Percentiles rank a stretch among this genome's conserved stretches.
Conservation (phyloP, 176 grass and related monocot genomes). For the Miscanthus lutarioriparius region DNA sequence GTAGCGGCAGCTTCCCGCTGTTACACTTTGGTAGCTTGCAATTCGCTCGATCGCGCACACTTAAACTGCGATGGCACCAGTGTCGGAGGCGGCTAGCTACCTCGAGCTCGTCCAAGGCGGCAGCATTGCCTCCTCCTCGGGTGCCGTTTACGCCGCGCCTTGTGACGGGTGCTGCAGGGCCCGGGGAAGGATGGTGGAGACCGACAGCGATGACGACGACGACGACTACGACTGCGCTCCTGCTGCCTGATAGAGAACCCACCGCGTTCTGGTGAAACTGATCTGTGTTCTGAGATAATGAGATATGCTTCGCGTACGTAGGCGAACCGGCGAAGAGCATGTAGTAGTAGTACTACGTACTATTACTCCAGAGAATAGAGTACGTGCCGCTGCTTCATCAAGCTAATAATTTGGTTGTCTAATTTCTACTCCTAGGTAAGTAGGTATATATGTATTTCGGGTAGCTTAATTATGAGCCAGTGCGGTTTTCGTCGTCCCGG, state of each 20-base stretch:
- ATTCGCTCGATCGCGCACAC: background rate
- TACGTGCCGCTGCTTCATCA: background rate
- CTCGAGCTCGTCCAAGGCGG: slow-evolving; percentile 16
- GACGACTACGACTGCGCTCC: slow-evolving; percentile 69
- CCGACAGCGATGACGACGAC: slow-evolving; percentile 57
- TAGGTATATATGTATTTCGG: too few species aligned
- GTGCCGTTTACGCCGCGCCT: slow-evolving; percentile 30
- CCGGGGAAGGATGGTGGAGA: slow-evolving; percentile 40
- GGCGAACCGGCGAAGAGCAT: background rate
- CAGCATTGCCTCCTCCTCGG: slow-evolving; percentile 41
- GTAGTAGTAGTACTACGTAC: background rate
- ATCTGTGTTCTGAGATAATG: background rate
- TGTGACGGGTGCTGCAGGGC: background rate
- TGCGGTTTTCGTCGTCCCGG: background rate
- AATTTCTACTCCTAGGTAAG: background rate
- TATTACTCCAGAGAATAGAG: background rate
- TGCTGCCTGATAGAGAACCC: slow-evolving; percentile 48
- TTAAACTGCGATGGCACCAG: slow-evolving; percentile 29
- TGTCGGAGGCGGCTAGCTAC: slow-evolving; percentile 11
- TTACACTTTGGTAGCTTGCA: background rate
- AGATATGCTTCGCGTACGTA: background rate
- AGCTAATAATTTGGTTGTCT: background rate
- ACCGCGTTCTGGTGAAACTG: background rate
- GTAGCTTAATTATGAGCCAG: slow-evolving; percentile 6
- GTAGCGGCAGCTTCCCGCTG: too few species aligned